Conservation (phyloP, 2,329 filamentous ascomycete species). For the Beauveria scarabaeidicola region DNA sequence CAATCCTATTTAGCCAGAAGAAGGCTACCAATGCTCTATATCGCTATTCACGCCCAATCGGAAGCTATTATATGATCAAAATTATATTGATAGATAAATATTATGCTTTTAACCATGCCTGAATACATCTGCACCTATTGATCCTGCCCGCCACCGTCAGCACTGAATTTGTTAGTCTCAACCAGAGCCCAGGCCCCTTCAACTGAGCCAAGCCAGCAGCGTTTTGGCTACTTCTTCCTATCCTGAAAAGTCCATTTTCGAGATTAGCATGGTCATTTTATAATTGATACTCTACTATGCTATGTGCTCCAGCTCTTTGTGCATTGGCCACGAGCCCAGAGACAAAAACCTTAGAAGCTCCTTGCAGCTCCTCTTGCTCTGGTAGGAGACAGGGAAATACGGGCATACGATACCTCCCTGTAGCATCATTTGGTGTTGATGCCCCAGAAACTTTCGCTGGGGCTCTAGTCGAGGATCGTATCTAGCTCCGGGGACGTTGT, state of each 20-base stretch:
- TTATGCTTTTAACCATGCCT: no score
- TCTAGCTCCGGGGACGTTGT: not conserved
- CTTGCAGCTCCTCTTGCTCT: not conserved
- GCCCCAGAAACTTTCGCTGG: no score
- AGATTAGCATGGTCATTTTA: no score
- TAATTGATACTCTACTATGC: not conserved
- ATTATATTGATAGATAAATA: no score
- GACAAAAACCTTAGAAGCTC: not conserved
- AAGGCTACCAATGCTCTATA: not conserved
- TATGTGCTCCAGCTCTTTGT: not conserved
- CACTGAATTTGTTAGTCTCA: no score
- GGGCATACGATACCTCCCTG: not conserved
- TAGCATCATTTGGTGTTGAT: no score
- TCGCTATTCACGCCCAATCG: not conserved
- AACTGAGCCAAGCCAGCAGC: no score
- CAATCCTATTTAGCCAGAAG: not conserved
- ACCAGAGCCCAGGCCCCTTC: no score
- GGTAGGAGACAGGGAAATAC: not conserved
- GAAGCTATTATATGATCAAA: not conserved
- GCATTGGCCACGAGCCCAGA: not conserved
- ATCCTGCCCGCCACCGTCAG: no score
- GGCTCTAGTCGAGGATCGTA: no score
- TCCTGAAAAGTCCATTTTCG: no score
- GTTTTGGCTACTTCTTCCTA: not conserved
- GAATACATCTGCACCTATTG: no score